phyloP scores from a whole-genome alignment of 257 asterid genomes.

The Lavandula angustifolia region DNA sequence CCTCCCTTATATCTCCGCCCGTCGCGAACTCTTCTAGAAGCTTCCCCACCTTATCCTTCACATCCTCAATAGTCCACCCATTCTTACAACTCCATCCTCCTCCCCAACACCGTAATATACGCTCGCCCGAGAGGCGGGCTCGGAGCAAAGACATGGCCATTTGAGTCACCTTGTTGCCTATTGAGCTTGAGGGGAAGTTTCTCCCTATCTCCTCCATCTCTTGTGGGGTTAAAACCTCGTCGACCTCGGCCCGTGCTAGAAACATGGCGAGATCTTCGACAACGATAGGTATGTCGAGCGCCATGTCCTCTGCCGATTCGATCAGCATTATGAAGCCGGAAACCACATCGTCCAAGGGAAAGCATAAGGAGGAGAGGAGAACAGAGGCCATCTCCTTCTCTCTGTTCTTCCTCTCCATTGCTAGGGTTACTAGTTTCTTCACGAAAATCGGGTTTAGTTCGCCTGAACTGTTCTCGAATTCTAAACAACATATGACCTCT shows the following conservation, averaged over 20 bases:
- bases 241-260: slow-evolving; percentile 80
- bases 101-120: slow-evolving; percentile 90
- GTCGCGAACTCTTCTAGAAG: too few relatives aligned
- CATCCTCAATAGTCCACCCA: slow-evolving; percentile 34
- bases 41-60: too few relatives aligned
- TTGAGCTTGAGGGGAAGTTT: slow-evolving; percentile 54
- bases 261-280: slow-evolving; percentile 90
- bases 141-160: slow-evolving; percentile 67
- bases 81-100: slow-evolving; percentile 49
- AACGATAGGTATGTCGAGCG: slow-evolving; percentile 72
- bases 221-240: slow-evolving; percentile 82
- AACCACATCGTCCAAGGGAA: slow-evolving; percentile 83
- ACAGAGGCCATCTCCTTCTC: slow-evolving; percentile 97
- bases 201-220: slow-evolving; percentile 75
- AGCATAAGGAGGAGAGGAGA: slow-evolving; percentile 67
- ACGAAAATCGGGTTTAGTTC: slow-evolving; percentile 78
- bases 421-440: slow-evolving; percentile 74
- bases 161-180: slow-evolving; percentile 66
- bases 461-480: slow-evolving; percentile 52
- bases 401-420: slow-evolving; percentile 91
- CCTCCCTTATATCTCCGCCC: too few relatives aligned
- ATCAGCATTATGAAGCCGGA: slow-evolving; percentile 67
- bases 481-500: slow-evolving; percentile 74
- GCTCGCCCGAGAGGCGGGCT: slow-evolving; percentile 84
- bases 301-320: slow-evolving; percentile 90